phyloP scores from a whole-genome alignment of 2,329 filamentous ascomycete genomes.

The Hypoxylon sp. region DNA sequence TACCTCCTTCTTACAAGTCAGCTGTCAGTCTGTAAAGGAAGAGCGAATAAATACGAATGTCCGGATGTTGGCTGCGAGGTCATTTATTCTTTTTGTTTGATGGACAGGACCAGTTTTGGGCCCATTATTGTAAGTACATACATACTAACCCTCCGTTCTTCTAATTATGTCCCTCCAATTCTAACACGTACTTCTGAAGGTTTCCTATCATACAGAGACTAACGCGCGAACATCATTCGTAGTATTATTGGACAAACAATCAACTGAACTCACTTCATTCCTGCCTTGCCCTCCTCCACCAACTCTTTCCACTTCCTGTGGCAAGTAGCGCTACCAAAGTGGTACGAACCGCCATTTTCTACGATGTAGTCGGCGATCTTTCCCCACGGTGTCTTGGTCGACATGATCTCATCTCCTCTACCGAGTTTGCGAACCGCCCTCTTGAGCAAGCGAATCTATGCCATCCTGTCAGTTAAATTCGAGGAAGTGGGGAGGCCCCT shows the following conservation, averaged over 20 bases:
- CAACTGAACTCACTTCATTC: conserved; percentile 14
- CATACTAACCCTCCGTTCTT: conserved; percentile 30
- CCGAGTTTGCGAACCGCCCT: conserved; percentile 57
- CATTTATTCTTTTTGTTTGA: conserved; percentile 29
- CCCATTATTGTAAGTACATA: conserved; percentile 46
- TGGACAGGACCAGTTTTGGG: conserved; percentile 11
- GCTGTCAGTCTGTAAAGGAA: neutral
- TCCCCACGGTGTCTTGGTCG: conserved; percentile 67
- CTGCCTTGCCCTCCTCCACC: conserved; percentile 44
- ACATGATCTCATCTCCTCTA: conserved; percentile 49
- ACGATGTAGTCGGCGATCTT: conserved; percentile 66
- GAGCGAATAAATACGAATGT: conserved; percentile 2
- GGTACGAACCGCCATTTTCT: conserved; percentile 66
- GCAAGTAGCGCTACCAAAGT: conserved; percentile 70
- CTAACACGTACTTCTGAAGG: conserved; percentile 39
- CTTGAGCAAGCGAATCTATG: conserved; percentile 60
- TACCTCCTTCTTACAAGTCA: conserved; percentile 43
- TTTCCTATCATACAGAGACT: conserved; percentile 37
- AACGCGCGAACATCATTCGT: conserved; percentile 20
- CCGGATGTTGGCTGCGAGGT: conserved; percentile 30
- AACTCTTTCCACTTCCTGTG: conserved; percentile 69
- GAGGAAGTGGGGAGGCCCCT: neutral
- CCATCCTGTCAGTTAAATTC: conserved; percentile 3
- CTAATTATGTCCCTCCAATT: conserved; percentile 17
- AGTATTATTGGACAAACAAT: conserved; percentile 8